Evolutionary conservation across 805 yeast genomes (phyloP).

Genomic region (Saccharomycopsis sp.): DNA sequence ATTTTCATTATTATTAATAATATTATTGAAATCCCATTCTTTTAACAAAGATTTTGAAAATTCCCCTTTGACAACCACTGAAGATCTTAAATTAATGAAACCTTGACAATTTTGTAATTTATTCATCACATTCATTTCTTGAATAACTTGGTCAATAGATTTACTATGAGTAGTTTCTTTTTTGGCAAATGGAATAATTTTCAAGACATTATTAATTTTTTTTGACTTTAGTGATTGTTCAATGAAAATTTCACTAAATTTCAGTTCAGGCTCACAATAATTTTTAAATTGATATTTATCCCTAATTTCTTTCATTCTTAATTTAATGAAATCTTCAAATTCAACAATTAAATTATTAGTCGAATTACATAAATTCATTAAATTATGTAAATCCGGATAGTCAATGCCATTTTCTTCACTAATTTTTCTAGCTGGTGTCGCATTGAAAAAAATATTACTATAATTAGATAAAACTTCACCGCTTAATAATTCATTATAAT

Average conservation of each 20-base stretch:
- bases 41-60: conserved; percentile 35
- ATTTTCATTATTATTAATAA: conserved; percentile 5
- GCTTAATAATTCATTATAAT: not conserved
- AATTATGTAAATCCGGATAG: conserved; percentile 11
- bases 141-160: conserved; percentile 35
- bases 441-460: conserved; percentile 7
- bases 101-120: conserved; percentile 36
- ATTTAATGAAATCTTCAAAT: conserved; percentile 17
- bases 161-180: conserved; percentile 25
- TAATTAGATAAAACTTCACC: conserved; percentile 7
- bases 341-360: conserved; percentile 17
- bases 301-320: conserved; percentile 10
- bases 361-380: conserved; percentile 18
- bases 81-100: conserved; percentile 36
- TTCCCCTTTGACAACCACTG: conserved; percentile 40
- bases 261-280: conserved; percentile 1
- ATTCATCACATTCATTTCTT: conserved; percentile 40
- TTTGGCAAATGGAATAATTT: conserved; percentile 47
- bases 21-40: conserved; percentile 38
- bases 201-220: conserved; percentile 31
- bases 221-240: conserved; percentile 13
- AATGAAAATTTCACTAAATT: conserved; percentile 11
- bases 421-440: conserved; percentile 18
- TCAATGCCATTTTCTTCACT: conserved; percentile 13
- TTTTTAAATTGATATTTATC: conserved; percentile 10